Evolutionary conservation across 75 land plant species (phyloP), one percentile per base, ranked within the genome.

Genomic region (Pseudotsuga menziesii): DNA sequence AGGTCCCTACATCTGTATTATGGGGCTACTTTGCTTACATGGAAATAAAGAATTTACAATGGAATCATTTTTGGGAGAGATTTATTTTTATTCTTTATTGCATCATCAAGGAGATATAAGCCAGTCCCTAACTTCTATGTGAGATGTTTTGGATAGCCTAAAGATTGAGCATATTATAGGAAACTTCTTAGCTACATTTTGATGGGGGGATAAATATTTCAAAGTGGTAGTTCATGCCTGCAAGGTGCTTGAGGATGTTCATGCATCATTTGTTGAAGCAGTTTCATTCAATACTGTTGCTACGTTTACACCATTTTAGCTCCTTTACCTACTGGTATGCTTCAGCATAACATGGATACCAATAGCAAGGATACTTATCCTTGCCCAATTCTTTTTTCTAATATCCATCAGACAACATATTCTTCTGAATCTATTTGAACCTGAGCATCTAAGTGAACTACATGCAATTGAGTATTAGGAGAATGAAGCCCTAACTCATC

Each of bases 341-440:
- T 96, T 90, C 77, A 93, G 97, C 16, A 71, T 96, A 20, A 96
- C 99, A 32, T 93, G 94, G 96, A 91, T 96, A 61, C 99, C 99
- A 58, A 83, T 93, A 57, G 99, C 91, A 41, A 97, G 99, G 76
- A 89, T 96, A 4, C 80, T 96, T 25, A 93, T 96, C 76, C 99
- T 97, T 16, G 56, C 93, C 59, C 88, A 89, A 19, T 91, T 93
- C 77, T 89, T 96, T 85, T 39, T 91, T 14, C 89, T 96, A 57
- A 79, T 96, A 55, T 74, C 83, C 69, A 86, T 91, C 22, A 88
- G 99, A 44, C 90, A 90, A 23, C 82, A 87, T 52, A 48, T 96
- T 19, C 89, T 96, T 14, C 94, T 97, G 15, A 90, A 86, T 57
- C 75, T 91, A 39, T 86, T 96, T 78, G 69, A 76, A 0, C 61